Base-by-base conservation (phyloP, 192 early-diverging fungal species). In the Cetraspora pellucida region DNA sequence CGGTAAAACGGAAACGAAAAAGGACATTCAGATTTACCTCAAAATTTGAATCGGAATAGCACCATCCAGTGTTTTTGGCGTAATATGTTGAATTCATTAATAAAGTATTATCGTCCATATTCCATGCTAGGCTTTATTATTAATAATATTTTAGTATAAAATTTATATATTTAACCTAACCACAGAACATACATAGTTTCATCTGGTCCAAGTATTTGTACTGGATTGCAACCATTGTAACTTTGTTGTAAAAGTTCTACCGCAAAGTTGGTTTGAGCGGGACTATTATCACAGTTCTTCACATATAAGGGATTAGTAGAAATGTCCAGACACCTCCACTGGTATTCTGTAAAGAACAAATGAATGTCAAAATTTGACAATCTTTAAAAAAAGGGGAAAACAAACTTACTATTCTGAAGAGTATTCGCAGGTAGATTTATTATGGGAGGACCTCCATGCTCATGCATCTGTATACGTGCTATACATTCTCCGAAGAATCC, bases 41-140 rank as follows among this genome's bases (percentile, higher is more conserved):
- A 54, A 25, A 71, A 71, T 71, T 52, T 54, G 69, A 71, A 30
- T 71, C 69, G 19, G 23, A 4, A 25, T 54, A 71, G 30, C 69
- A 71, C 69, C 69, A 71, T 28, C 31, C 49, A 19, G 47, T 10
- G 37, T 71, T 54, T 11, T 47, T 31, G 10, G 69, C 47, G 17
- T 71, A 52, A 52, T 30, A 19, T 28, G 50, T 19, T 30, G 69
- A 30, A 71, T 52, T 47, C 69, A 71, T 71, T 10, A 27, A 30
- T 27, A 71, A 21, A n/a, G 23, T 54, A 28, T 71, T 71, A 23
- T 49, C 50, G 19, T 71, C 31, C n/a, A 30, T 54, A 52, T 71
- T 54, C 69, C 69, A 71, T 37, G 47, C 47, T 30, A 71, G 31
- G 3, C 69, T 71, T 30, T 25, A 52, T 52, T 5, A 1, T 4